Percentiles rank a stretch among this genome's conserved stretches.
phyloP scores from a whole-genome alignment of 495 filamentous ascomycete species.

The Bacidia rubella region DNA sequence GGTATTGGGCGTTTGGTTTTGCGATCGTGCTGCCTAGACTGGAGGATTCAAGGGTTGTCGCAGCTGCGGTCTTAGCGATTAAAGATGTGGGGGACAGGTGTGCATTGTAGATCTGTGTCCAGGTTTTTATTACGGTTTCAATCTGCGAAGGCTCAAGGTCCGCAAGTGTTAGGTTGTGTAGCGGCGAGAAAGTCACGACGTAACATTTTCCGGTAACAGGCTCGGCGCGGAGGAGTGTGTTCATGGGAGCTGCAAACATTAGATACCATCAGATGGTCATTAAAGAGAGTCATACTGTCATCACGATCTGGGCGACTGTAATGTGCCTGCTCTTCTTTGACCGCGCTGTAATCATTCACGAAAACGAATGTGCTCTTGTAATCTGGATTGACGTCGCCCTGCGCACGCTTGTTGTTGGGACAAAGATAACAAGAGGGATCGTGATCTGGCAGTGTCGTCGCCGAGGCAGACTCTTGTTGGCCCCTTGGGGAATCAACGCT shows the following conservation, averaged over 20 bases:
- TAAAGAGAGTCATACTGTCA: slow-evolving; percentile 28
- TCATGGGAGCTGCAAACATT: slow-evolving; percentile 31
- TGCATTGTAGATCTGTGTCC: slow-evolving; percentile 75
- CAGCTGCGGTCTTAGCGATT: slow-evolving; percentile 36
- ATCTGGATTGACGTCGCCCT: slow-evolving; percentile 75
- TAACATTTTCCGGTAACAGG: slow-evolving; percentile 94
- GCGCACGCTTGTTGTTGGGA: slow-evolving; percentile 82
- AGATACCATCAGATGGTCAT: not conserved
- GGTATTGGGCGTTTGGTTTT: slow-evolving; percentile 62
- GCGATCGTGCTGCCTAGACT: slow-evolving; percentile 30
- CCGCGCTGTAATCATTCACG: slow-evolving; percentile 94
- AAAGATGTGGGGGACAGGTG: slow-evolving; percentile 65
- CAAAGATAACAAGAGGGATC: slow-evolving; percentile 94
- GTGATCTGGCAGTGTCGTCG: slow-evolving; percentile 62
- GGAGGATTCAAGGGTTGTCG: slow-evolving; percentile 35
- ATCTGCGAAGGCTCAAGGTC: slow-evolving; percentile 61
- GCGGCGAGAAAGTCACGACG: slow-evolving; percentile 82
- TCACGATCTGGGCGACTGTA: slow-evolving; percentile 42
- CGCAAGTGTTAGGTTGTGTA: slow-evolving; percentile 83
- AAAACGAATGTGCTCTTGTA: slow-evolving; percentile 87
- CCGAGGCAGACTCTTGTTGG: slow-evolving; percentile 71
- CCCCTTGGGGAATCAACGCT: slow-evolving; percentile 41
- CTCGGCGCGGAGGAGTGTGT: slow-evolving; percentile 70
- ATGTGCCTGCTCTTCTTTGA: slow-evolving; percentile 78
- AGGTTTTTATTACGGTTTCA: slow-evolving; percentile 63